phyloP scores from a whole-genome alignment of 352 stramenopile species.

The Phytopythium delawarense region DNA sequence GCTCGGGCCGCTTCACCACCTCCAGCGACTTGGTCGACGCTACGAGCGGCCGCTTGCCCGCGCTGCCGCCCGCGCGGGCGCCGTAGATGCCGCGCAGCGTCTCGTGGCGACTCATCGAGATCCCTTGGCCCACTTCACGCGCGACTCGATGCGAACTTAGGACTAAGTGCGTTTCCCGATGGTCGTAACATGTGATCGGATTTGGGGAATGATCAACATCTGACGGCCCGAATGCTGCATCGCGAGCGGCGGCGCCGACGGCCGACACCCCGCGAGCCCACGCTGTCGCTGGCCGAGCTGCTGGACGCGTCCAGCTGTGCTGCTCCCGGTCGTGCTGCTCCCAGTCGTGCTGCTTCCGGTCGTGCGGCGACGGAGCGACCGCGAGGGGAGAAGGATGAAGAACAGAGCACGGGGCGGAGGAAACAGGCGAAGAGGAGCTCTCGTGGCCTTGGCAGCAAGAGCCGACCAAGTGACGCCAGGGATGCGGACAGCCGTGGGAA shows the following conservation, averaged over 20 bases:
- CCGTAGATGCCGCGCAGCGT: constrained; percentile 38
- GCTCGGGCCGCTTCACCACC: constrained; percentile 10
- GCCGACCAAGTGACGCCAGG: not conserved
- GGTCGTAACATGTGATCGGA: not conserved
- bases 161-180: not conserved
- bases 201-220: not conserved
- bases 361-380: no score
- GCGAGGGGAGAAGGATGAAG: not conserved
- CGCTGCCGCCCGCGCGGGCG: not conserved
- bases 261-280: not conserved
- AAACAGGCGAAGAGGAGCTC: constrained; percentile 12
- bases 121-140: not conserved
- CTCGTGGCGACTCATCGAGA: constrained; percentile 19
- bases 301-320: not conserved
- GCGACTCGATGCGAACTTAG: not conserved
- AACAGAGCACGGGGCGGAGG: not conserved
- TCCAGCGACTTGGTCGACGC: not conserved
- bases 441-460: not conserved
- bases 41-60: not conserved
- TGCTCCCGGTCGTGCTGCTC: not conserved
- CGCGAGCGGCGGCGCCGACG: not conserved
- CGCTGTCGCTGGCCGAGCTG: constrained; percentile 3
- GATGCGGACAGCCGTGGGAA: no score
- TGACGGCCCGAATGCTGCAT: not conserved
- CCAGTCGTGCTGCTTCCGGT: not conserved